phyloP scores from a whole-genome alignment of 2,329 filamentous ascomycete species.

The Coniella lustricola region DNA sequence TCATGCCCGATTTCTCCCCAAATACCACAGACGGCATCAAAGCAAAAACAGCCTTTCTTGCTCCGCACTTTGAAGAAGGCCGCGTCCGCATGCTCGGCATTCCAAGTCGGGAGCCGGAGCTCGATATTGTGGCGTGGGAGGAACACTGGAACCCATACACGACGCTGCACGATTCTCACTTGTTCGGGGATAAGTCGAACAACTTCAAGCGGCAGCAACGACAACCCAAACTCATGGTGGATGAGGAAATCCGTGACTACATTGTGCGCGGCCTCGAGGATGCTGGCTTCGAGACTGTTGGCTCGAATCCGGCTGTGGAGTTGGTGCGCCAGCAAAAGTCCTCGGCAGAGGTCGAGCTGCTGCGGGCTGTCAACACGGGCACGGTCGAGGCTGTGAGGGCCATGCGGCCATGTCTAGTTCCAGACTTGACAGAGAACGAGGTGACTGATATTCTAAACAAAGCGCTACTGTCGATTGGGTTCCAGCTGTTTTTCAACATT shows the following conservation, averaged over 20 bases:
- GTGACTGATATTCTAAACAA: constrained; percentile 49
- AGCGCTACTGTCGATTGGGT: constrained; percentile 44
- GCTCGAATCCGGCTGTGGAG: constrained; percentile 47
- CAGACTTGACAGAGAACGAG: constrained; percentile 50
- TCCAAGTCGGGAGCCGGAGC: constrained; percentile 40
- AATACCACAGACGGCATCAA: constrained; percentile 31
- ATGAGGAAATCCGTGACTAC: constrained; percentile 59
- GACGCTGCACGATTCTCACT: constrained; percentile 40
- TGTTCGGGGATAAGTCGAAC: constrained; percentile 27
- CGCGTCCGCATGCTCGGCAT: constrained; percentile 52
- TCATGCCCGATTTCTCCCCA: constrained; percentile 37
- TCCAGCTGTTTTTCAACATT: constrained; percentile 56
- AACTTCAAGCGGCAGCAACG: no score
- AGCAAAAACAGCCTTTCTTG: constrained; percentile 51
- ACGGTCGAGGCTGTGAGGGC: constrained; percentile 54
- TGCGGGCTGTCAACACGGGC: constrained; percentile 57
- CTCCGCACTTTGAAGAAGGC: constrained; percentile 54
- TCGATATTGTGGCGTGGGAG: constrained; percentile 53
- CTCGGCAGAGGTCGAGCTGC: constrained; percentile 45
- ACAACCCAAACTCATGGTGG: constrained; percentile 50
- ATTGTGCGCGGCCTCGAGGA: constrained; percentile 49
- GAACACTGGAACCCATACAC: constrained; percentile 59
- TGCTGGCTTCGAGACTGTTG: constrained; percentile 49
- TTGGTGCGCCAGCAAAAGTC: constrained; percentile 53
- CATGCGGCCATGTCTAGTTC: constrained; percentile 48